Percentiles rank a stretch among this genome's conserved stretches.
These are phyloP conservation scores for Fomitopsis schrenkii DNA, from an alignment of 1,284 basidiomycete genomes.

Conservation along the genomic window DNA sequence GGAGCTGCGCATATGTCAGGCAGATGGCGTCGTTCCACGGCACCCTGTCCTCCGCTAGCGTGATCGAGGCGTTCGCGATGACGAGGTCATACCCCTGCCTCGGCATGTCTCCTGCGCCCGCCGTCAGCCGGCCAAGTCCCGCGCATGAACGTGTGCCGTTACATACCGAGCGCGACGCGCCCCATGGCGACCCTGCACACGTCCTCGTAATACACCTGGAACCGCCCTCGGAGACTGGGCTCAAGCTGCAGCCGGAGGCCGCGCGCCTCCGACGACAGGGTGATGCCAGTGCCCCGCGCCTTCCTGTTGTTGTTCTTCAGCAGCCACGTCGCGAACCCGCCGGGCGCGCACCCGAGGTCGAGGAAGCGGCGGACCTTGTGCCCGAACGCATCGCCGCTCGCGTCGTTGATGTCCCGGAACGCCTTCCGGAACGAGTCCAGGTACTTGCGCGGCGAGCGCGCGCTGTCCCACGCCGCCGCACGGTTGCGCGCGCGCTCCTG, in stretches of 20 bases:
- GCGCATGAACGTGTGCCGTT: neutral
- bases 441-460: neutral
- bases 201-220: constrained; percentile 7
- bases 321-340: constrained; percentile 18
- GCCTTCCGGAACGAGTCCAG: neutral
- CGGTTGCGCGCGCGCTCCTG: neutral
- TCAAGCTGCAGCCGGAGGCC: constrained; percentile 4
- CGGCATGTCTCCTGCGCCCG: neutral
- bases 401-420: constrained; percentile 6
- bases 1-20: constrained; percentile 10
- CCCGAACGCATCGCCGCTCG: neutral
- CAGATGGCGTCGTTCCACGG: constrained; percentile 2
- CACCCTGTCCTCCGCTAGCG: neutral
- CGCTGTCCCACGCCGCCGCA: neutral
- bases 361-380: constrained; percentile 12
- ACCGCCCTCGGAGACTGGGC: constrained; percentile 1
- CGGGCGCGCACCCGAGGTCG: constrained; percentile 19
- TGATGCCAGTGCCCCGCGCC: constrained; percentile 14
- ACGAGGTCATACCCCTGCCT: constrained; percentile 12
- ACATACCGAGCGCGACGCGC: neutral
- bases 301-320: constrained; percentile 12
- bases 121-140: neutral
- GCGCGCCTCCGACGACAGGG: constrained; percentile 12
- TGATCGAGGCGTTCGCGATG: constrained; percentile 14
- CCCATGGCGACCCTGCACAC: constrained; percentile 6